These are phyloP conservation scores for Jatropha podagrica DNA, from an alignment of 441 rosid genomes.

Conservation along the genomic window DNA sequence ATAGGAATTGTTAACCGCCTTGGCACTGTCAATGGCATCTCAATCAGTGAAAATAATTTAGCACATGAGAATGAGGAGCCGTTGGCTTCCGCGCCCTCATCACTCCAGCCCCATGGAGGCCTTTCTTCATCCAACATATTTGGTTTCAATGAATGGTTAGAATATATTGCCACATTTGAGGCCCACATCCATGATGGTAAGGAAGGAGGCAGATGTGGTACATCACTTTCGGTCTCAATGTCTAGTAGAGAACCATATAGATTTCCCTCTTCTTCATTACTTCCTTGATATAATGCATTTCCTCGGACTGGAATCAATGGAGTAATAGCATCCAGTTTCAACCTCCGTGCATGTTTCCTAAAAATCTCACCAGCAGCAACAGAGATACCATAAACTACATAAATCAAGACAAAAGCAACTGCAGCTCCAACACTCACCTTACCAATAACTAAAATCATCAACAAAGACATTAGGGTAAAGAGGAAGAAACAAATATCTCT, in stretches of 20 bases:
- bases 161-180: conserved; percentile 75
- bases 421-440: conserved; percentile 57
- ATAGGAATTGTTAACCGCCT: conserved; percentile 72
- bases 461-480: conserved; percentile 40
- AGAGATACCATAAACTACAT: conserved; percentile 56
- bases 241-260: conserved; percentile 63
- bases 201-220: conserved; percentile 62
- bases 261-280: conserved; percentile 49
- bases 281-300: conserved; percentile 52
- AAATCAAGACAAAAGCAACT: conserved; percentile 61
- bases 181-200: conserved; percentile 96
- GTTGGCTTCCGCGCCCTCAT: conserved; percentile 31
- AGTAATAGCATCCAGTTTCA: conserved; percentile 57
- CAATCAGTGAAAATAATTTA: conserved; percentile 44
- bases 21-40: conserved; percentile 62
- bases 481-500: conserved; percentile 81
- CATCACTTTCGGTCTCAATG: conserved; percentile 50
- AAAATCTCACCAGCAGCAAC: conserved; percentile 85
- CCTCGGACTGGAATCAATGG: conserved; percentile 77
- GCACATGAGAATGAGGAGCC: conserved; percentile 36
- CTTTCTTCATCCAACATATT: conserved; percentile 17
- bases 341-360: conserved; percentile 59
- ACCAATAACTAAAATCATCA: conserved; percentile 57
- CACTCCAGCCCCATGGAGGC: conserved; percentile 85
- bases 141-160: conserved; percentile 38